phyloP scores from a whole-genome alignment of 2,329 filamentous ascomycete species.

The Fusarium sp. region DNA sequence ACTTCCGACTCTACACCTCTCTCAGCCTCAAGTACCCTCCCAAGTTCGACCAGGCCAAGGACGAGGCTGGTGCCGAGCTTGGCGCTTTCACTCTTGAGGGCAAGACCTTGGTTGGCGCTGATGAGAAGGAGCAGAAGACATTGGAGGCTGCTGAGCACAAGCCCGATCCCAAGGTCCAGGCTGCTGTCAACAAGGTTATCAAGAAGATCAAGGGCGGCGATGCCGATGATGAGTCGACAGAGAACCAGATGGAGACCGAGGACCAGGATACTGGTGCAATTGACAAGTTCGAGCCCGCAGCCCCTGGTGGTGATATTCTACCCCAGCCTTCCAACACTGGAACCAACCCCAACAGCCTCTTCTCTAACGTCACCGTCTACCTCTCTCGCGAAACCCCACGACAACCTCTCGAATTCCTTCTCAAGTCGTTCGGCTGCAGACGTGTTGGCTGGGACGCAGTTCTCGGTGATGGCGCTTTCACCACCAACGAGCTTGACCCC shows the following conservation, averaged over 20 bases:
- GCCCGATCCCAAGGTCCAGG: slow-evolving; percentile 73
- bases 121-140: slow-evolving; percentile 63
- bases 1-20: slow-evolving; percentile 93
- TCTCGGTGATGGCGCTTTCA: slow-evolving; percentile 92
- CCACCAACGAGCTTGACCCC: slow-evolving; percentile 86
- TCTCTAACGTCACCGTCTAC: slow-evolving; percentile 90
- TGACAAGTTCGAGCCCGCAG: slow-evolving; percentile 91
- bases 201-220: slow-evolving; percentile 73
- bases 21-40: slow-evolving; percentile 95
- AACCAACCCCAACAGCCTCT: slow-evolving; percentile 79
- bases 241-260: slow-evolving; percentile 60
- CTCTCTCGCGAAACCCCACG: slow-evolving; percentile 94
- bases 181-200: slow-evolving; percentile 77
- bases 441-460: slow-evolving; percentile 94
- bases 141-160: slow-evolving; percentile 62
- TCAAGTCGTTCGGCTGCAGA: slow-evolving; percentile 95
- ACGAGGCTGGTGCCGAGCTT: slow-evolving; percentile 90
- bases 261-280: slow-evolving; percentile 73
- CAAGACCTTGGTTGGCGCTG: slow-evolving; percentile 68
- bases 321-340: slow-evolving; percentile 79
- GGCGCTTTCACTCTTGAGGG: slow-evolving; percentile 92
- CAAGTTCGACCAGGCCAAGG: slow-evolving; percentile 88
- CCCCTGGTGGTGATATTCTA: slow-evolving; percentile 86
- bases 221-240: slow-evolving; percentile 59
- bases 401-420: slow-evolving; percentile 90